These are phyloP conservation scores for Salvia splendens DNA, from an alignment of 257 asterid species.

Conservation along the genomic window DNA sequence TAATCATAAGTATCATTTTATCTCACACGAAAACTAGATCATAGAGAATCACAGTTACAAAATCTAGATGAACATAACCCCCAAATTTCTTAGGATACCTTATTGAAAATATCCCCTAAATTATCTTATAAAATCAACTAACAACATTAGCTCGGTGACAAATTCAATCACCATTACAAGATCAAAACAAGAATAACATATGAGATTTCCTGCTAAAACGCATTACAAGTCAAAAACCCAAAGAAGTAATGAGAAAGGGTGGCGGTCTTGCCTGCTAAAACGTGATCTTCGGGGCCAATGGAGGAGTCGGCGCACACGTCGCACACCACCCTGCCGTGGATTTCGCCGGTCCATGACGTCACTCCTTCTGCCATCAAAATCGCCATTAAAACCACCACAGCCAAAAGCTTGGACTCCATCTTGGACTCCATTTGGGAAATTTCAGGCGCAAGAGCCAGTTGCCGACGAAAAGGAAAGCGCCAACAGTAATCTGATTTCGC, in stretches of 20 bases:
- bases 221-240: neutral
- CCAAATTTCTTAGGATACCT: neutral
- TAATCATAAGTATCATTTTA: neutral
- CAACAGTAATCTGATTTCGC: too few species aligned
- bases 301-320: conserved; percentile 94
- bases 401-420: conserved; percentile 45
- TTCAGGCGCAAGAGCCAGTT: neutral
- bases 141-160: neutral
- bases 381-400: conserved; percentile 22
- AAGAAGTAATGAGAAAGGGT: conserved; percentile 1
- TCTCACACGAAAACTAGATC: neutral
- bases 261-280: conserved; percentile 49
- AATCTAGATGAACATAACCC: neutral
- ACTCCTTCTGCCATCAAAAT: conserved; percentile 37
- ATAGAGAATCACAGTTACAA: neutral
- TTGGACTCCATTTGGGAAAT: conserved; percentile 42
- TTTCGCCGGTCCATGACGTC: conserved; percentile 81
- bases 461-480: too few species aligned
- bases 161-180: conserved; percentile 6
- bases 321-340: conserved; percentile 83
- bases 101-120: neutral
- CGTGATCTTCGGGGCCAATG: conserved; percentile 87
- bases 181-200: neutral
- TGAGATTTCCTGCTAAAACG: neutral
- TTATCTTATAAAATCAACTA: conserved; percentile 17